Evolutionary conservation across 2,329 filamentous ascomycete species (phyloP).

Genomic region (Juglanconis oblonga): DNA sequence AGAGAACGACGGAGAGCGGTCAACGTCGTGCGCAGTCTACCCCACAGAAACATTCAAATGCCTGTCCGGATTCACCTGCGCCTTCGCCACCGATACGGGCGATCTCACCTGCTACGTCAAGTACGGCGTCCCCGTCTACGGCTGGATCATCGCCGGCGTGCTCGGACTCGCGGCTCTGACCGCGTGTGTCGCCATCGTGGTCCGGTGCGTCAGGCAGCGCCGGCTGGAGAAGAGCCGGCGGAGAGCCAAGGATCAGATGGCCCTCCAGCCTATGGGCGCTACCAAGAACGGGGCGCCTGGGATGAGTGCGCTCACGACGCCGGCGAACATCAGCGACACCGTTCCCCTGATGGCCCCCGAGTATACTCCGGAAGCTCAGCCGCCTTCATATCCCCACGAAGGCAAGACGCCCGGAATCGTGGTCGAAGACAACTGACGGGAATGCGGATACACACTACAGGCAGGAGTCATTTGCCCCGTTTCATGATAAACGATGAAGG

Average conservation of each 20-base stretch:
- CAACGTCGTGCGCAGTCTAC: conserved; percentile 38
- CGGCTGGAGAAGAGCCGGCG: conserved; percentile 40
- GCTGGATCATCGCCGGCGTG: conserved; percentile 46
- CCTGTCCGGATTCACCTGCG: conserved; percentile 43
- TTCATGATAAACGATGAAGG: too few species aligned
- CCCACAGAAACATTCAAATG: conserved; percentile 36
- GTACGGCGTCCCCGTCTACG: conserved; percentile 39
- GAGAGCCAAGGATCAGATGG: conserved; percentile 13
- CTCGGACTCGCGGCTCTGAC: conserved; percentile 40
- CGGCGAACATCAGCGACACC: neutral
- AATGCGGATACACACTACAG: too few species aligned
- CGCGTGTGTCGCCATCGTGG: conserved; percentile 40
- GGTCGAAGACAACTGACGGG: too few species aligned
- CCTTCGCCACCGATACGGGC: conserved; percentile 35
- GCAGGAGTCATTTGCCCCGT: too few species aligned
- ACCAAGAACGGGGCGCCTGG: neutral
- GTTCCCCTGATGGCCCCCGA: too few species aligned
- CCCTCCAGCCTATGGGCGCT: neutral
- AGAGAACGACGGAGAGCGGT: conserved; percentile 23
- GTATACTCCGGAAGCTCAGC: too few species aligned
- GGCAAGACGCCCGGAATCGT: too few species aligned
- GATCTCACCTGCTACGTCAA: conserved; percentile 42
- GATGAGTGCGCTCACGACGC: neutral
- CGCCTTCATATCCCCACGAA: too few species aligned
- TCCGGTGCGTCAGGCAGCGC: conserved; percentile 51